These are phyloP conservation scores for Trichosanthes truncata DNA, from an alignment of 306 rosid species.

Conservation along the genomic window DNA sequence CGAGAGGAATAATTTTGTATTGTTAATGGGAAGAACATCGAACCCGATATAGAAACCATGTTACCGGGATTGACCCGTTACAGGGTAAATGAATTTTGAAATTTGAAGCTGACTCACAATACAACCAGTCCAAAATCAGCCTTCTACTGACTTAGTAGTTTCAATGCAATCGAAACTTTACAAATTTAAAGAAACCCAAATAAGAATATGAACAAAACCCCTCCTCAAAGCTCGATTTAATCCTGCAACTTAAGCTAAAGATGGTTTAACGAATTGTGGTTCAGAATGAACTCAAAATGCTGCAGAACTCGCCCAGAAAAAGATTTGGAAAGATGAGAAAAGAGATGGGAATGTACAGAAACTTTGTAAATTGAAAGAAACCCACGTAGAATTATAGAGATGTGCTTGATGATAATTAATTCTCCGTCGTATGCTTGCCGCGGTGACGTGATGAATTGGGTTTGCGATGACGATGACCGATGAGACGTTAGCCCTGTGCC, in stretches of 20 bases:
- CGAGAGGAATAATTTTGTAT: constrained; percentile 24
- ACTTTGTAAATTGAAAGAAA: neutral
- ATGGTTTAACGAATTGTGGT: neutral
- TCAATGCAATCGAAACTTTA: neutral
- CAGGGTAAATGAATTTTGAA: neutral
- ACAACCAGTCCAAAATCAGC: neutral
- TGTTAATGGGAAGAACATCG: constrained; percentile 33
- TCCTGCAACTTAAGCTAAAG: neutral
- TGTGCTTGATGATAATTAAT: neutral
- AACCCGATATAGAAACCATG: constrained; percentile 54
- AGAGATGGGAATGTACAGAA: neutral
- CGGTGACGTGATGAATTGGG: neutral
- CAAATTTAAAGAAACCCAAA: neutral
- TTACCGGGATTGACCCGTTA: neutral
- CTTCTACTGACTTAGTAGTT: neutral
- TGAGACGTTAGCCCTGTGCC: neutral
- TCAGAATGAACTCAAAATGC: neutral
- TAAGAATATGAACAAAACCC: neutral
- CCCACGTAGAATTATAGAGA: neutral
- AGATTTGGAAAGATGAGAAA: neutral
- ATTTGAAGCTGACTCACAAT: constrained; percentile 16
- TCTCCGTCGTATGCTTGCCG: neutral
- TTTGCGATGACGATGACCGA: neutral
- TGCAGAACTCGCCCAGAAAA: neutral
- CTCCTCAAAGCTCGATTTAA: neutral